A percentile compares a stretch with the other conserved stretches of the same genome.
These are phyloP conservation scores for Auricularia heimuer DNA, from an alignment of 768 basidiomycete genomes.

Conservation along the genomic window DNA sequence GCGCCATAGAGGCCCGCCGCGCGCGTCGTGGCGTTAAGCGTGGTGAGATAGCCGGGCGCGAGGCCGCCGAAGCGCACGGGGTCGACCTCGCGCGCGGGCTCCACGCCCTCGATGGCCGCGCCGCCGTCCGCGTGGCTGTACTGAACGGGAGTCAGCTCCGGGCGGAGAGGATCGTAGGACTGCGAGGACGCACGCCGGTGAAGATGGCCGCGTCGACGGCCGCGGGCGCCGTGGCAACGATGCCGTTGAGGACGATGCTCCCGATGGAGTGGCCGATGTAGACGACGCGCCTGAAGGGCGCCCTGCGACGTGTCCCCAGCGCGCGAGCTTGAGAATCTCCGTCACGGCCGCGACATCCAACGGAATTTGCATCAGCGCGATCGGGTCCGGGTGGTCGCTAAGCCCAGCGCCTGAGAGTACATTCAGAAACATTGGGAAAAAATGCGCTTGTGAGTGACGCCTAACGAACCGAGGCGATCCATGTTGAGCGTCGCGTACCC, in stretches of 20 bases:
- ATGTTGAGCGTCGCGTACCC: conserved; percentile 14
- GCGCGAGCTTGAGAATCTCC: neutral
- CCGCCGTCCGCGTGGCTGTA: neutral
- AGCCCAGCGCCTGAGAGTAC: neutral
- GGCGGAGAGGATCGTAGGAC: neutral
- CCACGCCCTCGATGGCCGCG: neutral
- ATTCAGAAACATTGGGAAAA: neutral
- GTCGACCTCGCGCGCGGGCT: neutral
- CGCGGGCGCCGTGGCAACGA: neutral
- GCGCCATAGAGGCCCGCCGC: neutral
- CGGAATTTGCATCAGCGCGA: neutral
- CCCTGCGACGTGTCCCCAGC: neutral
- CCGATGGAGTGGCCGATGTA: neutral
- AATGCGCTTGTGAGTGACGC: neutral
- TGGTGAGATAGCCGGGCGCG: neutral
- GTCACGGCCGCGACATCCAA: neutral
- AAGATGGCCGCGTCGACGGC: neutral
- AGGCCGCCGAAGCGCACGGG: neutral
- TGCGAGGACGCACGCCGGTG: neutral
- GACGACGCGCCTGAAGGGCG: neutral
- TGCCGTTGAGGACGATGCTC: neutral
- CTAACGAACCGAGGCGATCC: conserved; percentile 11
- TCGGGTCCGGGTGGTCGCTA: neutral
- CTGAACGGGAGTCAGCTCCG: neutral
- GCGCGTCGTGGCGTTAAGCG: neutral